Evolutionary conservation across 202 grass and related monocot genomes (phyloP).

Genomic region (Panicum virgatum): DNA sequence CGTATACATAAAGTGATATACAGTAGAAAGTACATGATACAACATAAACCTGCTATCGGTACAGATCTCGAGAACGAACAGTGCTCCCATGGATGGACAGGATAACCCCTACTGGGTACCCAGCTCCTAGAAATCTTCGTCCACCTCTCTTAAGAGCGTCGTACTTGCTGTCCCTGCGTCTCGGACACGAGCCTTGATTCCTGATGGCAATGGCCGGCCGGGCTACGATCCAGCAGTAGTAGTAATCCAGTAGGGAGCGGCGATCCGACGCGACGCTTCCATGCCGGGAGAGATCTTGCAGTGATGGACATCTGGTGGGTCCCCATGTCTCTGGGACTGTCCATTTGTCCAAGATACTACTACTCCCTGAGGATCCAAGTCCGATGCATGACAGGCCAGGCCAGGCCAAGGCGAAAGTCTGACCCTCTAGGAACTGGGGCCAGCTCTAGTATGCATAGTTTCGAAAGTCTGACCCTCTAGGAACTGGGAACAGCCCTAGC

Average conservation of each 20-base stretch:
- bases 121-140: too few relatives aligned
- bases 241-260: conserved; percentile 1
- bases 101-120: too few relatives aligned
- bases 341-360: not conserved
- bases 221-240: not conserved
- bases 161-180: not conserved
- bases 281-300: conserved; percentile 7
- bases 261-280: conserved; percentile 12
- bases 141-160: not conserved
- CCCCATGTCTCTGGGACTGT: not conserved
- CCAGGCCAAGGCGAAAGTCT: conserved; percentile 43
- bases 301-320: not conserved
- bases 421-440: conserved; percentile 38
- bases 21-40: too few relatives aligned
- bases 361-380: not conserved
- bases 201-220: not conserved
- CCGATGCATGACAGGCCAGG: not conserved
- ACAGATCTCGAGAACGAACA: too few relatives aligned
- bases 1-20: too few relatives aligned
- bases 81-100: too few relatives aligned
- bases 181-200: not conserved
- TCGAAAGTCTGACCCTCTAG: too few relatives aligned
- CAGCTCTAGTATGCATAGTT: not conserved
- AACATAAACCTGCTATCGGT: too few relatives aligned
- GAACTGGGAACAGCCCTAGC: too few relatives aligned